Evolutionary conservation across 305 asterid genomes (phyloP).

Genomic region (Fraxinus angustifolia): DNA sequence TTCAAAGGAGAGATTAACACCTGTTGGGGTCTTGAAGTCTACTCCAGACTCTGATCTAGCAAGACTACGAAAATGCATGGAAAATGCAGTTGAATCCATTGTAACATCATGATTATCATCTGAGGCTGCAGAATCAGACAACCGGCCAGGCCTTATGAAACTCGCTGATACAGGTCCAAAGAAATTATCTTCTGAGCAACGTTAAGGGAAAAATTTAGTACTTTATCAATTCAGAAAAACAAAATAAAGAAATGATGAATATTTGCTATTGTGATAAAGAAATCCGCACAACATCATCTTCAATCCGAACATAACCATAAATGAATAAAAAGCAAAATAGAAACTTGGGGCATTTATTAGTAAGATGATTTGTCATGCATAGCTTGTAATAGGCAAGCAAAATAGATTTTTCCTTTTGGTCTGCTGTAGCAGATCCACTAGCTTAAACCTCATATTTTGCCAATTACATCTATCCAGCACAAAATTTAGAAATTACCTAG

Average conservation of each 20-base stretch:
- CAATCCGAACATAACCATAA: neutral
- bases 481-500: neutral
- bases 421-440: neutral
- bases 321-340: neutral
- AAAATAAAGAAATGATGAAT: neutral
- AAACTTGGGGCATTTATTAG: neutral
- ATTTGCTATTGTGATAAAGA: neutral
- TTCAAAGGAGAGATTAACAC: constrained; percentile 51
- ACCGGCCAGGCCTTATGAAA: constrained; percentile 75
- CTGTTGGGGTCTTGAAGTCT: constrained; percentile 76
- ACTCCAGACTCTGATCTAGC: constrained; percentile 78
- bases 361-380: neutral
- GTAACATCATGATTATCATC: constrained; percentile 80
- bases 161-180: constrained; percentile 95
- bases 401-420: neutral
- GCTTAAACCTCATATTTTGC: neutral
- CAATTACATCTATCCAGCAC: neutral
- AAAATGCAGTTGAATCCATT: constrained; percentile 96
- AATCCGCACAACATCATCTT: neutral
- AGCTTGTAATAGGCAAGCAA: neutral
- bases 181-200: constrained; percentile 72
- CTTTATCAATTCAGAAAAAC: constrained; percentile 2
- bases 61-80: constrained; percentile 91
- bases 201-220: constrained; percentile 21
- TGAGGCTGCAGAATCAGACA: constrained; percentile 82